A percentile compares a stretch with the other conserved stretches of the same genome.
phyloP scores from a whole-genome alignment of 768 basidiomycete genomes.

The Lactarius evosmus region DNA sequence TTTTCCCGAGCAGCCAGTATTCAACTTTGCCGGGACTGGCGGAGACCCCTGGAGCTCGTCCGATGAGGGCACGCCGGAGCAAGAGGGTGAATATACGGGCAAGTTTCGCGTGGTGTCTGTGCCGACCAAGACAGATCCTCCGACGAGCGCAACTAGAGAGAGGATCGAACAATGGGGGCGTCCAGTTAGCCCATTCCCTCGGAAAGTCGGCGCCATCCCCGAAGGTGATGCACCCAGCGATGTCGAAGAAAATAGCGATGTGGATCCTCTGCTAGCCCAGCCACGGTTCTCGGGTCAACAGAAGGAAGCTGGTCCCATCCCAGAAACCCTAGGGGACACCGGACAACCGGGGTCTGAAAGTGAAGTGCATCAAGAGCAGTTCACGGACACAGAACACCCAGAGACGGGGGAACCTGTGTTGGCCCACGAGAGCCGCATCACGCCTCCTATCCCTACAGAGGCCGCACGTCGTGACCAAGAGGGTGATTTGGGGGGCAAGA shows the following conservation, averaged over 20 bases:
- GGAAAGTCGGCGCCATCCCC: slow-evolving; percentile 28
- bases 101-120: slow-evolving; percentile 53
- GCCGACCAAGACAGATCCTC: slow-evolving; percentile 63
- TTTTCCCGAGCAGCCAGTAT: slow-evolving; percentile 25
- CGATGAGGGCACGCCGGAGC: slow-evolving; percentile 35
- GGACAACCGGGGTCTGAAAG: slow-evolving; percentile 1
- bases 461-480: background rate
- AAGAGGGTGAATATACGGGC: slow-evolving; percentile 66
- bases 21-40: slow-evolving; percentile 27
- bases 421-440: slow-evolving; percentile 7
- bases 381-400: background rate
- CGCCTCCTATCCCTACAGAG: background rate
- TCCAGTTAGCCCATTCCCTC: slow-evolving; percentile 66
- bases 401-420: background rate
- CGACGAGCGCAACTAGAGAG: slow-evolving; percentile 50
- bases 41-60: slow-evolving; percentile 25
- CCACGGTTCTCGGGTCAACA: slow-evolving; percentile 5
- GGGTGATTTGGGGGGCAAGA: background rate
- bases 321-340: slow-evolving; percentile 13
- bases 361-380: slow-evolving; percentile 2
- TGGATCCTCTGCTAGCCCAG: slow-evolving; percentile 1
- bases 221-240: slow-evolving; percentile 33
- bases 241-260: slow-evolving; percentile 25
- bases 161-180: slow-evolving; percentile 62
- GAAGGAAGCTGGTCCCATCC: background rate